Base-by-base conservation (phyloP, 129 eudicot genomes). In the Sambucus nigra region DNA sequence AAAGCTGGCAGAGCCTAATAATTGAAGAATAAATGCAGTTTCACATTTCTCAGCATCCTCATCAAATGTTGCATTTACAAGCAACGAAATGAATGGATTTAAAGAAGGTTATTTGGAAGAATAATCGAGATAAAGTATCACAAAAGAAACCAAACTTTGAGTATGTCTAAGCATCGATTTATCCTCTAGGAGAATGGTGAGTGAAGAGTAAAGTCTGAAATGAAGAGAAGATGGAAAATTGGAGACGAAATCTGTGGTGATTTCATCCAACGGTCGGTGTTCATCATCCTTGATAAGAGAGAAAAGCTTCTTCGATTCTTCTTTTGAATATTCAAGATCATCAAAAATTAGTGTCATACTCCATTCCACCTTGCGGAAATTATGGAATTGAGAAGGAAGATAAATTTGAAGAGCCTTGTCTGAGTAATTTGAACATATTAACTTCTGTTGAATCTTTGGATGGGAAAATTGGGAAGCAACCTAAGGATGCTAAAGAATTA, bases 131-230 rank as follows among this genome's bases (percentile, higher is more conserved):
- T 79, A 63, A 53, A 89, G 69, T 53, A 89, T 76, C 20, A 86
- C 78, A 60, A 79, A 68, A 10, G 94, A 95, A 71, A 85, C 83
- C 55, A 89, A 73, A 28, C 98, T 88, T 66, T 89, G 88, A 26
- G 67, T 32, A 42, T 88, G 66, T 66, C 45, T 79, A 46, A 89
- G 86, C 69, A 85, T 31, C 29, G 60, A 48, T 66, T 85, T 67
- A 57, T 68, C 87, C 79, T 80, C 46, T 7, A 66, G 19, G 59
- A 89, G 95, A 49, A 80, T 64, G 45, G 75, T 63, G 47, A 89
- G 88, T 5, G 97, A 66, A 49, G 86, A 73, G 64, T 86, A 84
- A 64, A 71, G 66, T 6, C 64, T 48, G 55, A 74, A 67, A 25
- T 66, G 83, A 26, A 60, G 62, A 33, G 77, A 56, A 13, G 67